Evolutionary conservation across 2,329 filamentous ascomycete genomes (phyloP), one percentile per base, ranked within the genome.

Genomic region (Fusarium musae): DNA sequence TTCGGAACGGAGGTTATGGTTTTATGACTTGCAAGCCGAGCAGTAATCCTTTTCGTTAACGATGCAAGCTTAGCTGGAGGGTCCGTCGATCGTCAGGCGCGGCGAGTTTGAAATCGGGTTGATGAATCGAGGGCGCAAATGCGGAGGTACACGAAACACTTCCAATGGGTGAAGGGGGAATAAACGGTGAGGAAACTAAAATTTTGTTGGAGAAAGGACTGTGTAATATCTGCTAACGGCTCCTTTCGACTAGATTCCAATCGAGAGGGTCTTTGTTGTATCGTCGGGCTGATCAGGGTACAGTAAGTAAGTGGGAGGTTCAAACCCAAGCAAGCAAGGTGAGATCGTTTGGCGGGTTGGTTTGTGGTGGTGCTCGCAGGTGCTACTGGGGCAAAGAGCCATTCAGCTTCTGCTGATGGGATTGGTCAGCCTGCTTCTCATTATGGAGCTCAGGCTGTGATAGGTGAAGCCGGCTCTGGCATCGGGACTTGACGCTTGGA

Each of bases 321-420:
- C 59, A 69, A 67, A 67, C 71, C 71, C 71, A 69, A 72, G 54
- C 54, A 58, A 58, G 54, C 50, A 54, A 58, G 67, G 58, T 74
- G 50, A 69, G 67, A 70, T 70, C 67, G 66, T 70, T 69, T 64
- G 64, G 63, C 65, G 57, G 72, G 69, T 69, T 62, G 66, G 65
- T 70, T 74, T 63, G 74, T 74, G 74, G 59, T 73, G 66, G 65
- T 69, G 59, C 70, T 75, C 59, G 63, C 67, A 63, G 69, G 71
- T 69, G 59, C 66, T 60, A 69, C 66, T 72, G 75, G 72, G 73
- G 75, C 66, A 60, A 54, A 54, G 59, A 75, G 70, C 63, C 58
- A 75, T 70, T 77, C 66, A 59, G 54, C 54, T 66, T 26, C 53
- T 58, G n/a, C 16, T 17, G 9, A 28, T 23, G 28, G 60, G 60